Evolutionary conservation across 2,329 filamentous ascomycete genomes (phyloP).

Genomic region (Gremmenia infestans): DNA sequence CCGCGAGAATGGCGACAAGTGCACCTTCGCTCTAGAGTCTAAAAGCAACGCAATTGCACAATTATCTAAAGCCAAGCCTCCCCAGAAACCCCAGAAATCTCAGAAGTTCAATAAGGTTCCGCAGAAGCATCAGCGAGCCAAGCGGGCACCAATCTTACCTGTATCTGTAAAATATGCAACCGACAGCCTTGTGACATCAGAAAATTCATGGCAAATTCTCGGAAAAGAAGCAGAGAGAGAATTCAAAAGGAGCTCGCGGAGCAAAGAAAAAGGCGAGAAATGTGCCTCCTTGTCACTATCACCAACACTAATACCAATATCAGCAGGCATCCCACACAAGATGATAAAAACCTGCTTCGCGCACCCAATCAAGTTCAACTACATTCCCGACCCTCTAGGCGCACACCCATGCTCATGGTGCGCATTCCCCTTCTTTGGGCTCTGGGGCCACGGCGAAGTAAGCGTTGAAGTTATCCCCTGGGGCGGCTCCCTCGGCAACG

Average conservation of each 20-base stretch:
- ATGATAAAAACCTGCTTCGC: conserved; percentile 24
- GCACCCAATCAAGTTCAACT: conserved; percentile 29
- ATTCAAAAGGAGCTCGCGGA: neutral
- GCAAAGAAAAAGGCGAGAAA: neutral
- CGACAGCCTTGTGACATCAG: neutral
- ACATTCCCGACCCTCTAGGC: conserved; percentile 7
- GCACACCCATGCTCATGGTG: conserved; percentile 22
- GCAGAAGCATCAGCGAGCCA: neutral
- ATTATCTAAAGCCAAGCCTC: neutral
- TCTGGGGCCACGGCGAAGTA: conserved; percentile 17
- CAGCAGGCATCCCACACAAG: neutral
- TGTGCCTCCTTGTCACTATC: neutral
- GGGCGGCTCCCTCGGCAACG: conserved; percentile 9
- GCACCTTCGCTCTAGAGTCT: conserved; percentile 15
- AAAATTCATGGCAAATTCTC: neutral
- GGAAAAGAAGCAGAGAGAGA: neutral
- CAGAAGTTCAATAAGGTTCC: neutral
- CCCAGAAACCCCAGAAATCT: neutral
- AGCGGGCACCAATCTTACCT: neutral
- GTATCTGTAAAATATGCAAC: neutral
- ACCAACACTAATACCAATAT: conserved; percentile 3
- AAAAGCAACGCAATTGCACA: neutral
- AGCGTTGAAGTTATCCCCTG: conserved; percentile 19
- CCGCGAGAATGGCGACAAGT: conserved; percentile 6
- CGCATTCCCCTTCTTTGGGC: conserved; percentile 22